Conservation (phyloP, 192 early-diverging fungal genomes). For the Jimgerdemannia lactiflua region DNA sequence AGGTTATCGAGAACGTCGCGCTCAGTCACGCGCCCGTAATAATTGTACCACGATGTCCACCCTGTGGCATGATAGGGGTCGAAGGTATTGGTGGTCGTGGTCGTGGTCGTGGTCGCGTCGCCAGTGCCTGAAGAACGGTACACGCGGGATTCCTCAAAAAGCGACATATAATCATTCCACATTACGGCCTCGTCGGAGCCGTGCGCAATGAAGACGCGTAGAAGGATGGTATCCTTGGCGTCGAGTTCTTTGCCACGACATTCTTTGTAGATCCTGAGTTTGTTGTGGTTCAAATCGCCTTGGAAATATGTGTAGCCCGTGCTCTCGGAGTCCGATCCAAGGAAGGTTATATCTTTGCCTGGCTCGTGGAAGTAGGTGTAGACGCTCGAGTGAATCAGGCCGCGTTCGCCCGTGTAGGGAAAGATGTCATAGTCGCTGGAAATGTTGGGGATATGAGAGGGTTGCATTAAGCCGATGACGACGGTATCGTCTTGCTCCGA, state of each 20-base stretch:
- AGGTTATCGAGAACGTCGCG: constrained; percentile 37
- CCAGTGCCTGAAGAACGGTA: neutral
- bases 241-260: constrained; percentile 32
- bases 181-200: constrained; percentile 21
- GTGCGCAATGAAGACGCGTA: constrained; percentile 19
- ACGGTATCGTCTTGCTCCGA: constrained; percentile 7
- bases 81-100: constrained; percentile 2
- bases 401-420: constrained; percentile 37
- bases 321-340: constrained; percentile 43
- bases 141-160: constrained; percentile 20
- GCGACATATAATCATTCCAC: constrained; percentile 29
- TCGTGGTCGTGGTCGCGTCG: constrained; percentile 8
- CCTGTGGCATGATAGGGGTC: constrained; percentile 37
- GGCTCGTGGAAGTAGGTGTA: constrained; percentile 43
- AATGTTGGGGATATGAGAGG: neutral
- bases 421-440: constrained; percentile 38
- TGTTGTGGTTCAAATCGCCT: constrained; percentile 30
- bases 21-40: constrained; percentile 47
- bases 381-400: constrained; percentile 42
- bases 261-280: constrained; percentile 39
- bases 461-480: neutral
- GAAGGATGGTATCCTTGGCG: constrained; percentile 1
- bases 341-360: constrained; percentile 19
- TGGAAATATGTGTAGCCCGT: constrained; percentile 48
- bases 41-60: constrained; percentile 51